These are phyloP conservation scores for Polytolypa hystricis DNA, from an alignment of 2,329 filamentous ascomycete genomes.

Conservation along the genomic window DNA sequence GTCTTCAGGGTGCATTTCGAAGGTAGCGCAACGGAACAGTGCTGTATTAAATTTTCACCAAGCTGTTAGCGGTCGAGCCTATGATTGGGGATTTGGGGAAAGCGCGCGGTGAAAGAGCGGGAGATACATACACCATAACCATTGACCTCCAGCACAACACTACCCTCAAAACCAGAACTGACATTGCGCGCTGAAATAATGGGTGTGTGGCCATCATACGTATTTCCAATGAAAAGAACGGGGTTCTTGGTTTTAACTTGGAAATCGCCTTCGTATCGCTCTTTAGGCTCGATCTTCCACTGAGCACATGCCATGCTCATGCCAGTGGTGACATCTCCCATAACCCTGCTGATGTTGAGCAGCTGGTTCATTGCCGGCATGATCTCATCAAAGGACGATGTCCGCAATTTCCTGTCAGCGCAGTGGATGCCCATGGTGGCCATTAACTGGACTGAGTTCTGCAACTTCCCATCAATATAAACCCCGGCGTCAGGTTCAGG, in stretches of 20 bases:
- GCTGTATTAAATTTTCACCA: slow-evolving; percentile 2
- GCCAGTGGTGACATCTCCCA: slow-evolving; percentile 5
- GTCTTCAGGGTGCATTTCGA: slow-evolving; percentile 22
- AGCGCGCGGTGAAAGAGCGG: neutral
- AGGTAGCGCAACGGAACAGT: slow-evolving; percentile 16
- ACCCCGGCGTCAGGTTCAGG: too few relatives aligned
- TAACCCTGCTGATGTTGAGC: neutral
- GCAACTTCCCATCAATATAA: neutral
- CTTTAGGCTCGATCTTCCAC: slow-evolving; percentile 17
- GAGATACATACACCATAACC: slow-evolving; percentile 13
- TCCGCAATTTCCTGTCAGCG: slow-evolving; percentile 2
- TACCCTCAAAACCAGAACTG: slow-evolving; percentile 16
- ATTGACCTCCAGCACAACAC: slow-evolving; percentile 16
- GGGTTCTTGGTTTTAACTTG: slow-evolving; percentile 16
- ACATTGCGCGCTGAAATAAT: slow-evolving; percentile 15
- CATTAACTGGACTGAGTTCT: neutral
- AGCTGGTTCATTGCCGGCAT: slow-evolving; percentile 2
- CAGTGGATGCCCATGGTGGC: slow-evolving; percentile 7
- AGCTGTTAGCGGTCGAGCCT: too few relatives aligned
- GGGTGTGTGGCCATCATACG: slow-evolving; percentile 17
- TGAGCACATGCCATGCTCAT: slow-evolving; percentile 9
- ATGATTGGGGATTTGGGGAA: too few relatives aligned
- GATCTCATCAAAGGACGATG: slow-evolving; percentile 1
- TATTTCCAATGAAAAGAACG: slow-evolving; percentile 18
- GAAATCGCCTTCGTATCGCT: slow-evolving; percentile 17